phyloP scores from a whole-genome alignment of 1,284 basidiomycete genomes.

The Moesziomyces globuligerus region DNA sequence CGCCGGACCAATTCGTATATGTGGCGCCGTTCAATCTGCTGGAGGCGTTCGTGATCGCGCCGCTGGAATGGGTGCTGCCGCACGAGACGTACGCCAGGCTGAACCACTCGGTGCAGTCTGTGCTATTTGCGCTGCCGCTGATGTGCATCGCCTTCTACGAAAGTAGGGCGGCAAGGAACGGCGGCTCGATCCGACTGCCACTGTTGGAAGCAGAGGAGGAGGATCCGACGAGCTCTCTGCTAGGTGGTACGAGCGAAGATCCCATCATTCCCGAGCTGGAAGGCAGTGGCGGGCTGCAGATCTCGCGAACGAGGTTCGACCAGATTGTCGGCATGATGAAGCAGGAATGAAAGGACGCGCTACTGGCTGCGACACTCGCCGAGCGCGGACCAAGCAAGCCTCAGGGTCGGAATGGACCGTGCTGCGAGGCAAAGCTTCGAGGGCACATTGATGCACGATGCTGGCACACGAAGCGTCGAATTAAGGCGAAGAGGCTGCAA shows the following conservation, averaged over 20 bases:
- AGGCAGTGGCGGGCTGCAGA: constrained; percentile 32
- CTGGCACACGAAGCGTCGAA: too few relatives aligned
- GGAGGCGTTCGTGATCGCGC: constrained; percentile 81
- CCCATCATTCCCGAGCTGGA: constrained; percentile 52
- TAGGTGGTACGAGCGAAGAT: constrained; percentile 38
- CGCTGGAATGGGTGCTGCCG: constrained; percentile 78
- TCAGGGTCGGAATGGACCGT: not conserved
- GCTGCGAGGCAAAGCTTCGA: too few relatives aligned
- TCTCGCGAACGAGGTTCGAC: constrained; percentile 43
- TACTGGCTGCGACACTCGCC: too few relatives aligned
- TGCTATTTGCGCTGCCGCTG: constrained; percentile 49
- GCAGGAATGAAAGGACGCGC: constrained; percentile 3
- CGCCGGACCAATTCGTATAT: constrained; percentile 75
- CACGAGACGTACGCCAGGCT: constrained; percentile 46
- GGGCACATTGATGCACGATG: too few relatives aligned
- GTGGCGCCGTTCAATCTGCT: constrained; percentile 79
- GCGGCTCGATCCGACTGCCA: constrained; percentile 36
- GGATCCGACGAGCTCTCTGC: constrained; percentile 11
- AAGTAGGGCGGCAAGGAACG: constrained; percentile 26
- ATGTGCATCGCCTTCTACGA: constrained; percentile 59
- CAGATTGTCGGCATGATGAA: constrained; percentile 36
- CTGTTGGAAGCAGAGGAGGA: constrained; percentile 20
- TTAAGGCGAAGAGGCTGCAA: too few relatives aligned
- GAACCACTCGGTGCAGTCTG: constrained; percentile 47
- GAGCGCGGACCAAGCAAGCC: too few relatives aligned